phyloP scores from a whole-genome alignment of 1,139 yeast genomes.

The Hansenula lynferdii region DNA sequence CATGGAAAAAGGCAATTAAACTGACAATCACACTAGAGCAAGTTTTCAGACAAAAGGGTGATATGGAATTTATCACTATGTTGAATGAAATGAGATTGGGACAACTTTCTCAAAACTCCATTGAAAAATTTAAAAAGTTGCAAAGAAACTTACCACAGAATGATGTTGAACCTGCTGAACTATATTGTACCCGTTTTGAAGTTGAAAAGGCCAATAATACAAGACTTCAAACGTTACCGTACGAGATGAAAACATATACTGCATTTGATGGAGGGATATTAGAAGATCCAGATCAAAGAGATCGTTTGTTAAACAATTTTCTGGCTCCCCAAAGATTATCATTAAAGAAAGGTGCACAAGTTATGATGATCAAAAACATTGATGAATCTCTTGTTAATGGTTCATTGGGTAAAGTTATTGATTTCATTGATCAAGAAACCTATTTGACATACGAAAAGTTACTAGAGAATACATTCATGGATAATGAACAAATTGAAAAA shows the following conservation, averaged over 20 bases:
- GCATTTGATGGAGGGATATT: slow-evolving; percentile 64
- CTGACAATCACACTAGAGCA: slow-evolving; percentile 66
- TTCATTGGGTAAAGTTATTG: slow-evolving; percentile 80
- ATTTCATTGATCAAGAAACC: slow-evolving; percentile 59
- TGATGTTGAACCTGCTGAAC: slow-evolving; percentile 81
- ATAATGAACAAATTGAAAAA: slow-evolving; percentile 18
- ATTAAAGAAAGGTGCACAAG: slow-evolving; percentile 84
- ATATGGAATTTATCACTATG: slow-evolving; percentile 72
- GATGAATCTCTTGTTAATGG: slow-evolving; percentile 92
- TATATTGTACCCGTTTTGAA: slow-evolving; percentile 78
- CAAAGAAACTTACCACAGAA: slow-evolving; percentile 56
- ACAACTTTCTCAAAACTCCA: slow-evolving; percentile 48
- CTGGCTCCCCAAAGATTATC: slow-evolving; percentile 63
- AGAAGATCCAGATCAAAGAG: slow-evolving; percentile 38
- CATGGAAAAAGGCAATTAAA: slow-evolving; percentile 67
- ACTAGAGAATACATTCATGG: slow-evolving; percentile 12
- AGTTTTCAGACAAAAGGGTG: slow-evolving; percentile 92
- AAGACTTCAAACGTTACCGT: slow-evolving; percentile 41
- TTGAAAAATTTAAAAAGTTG: slow-evolving; percentile 48
- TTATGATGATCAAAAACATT: slow-evolving; percentile 90
- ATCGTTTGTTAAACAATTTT: slow-evolving; percentile 50
- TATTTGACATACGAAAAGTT: slow-evolving; percentile 33
- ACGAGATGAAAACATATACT: slow-evolving; percentile 42
- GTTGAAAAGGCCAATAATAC: slow-evolving; percentile 73
- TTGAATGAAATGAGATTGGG: slow-evolving; percentile 86